Conservation (phyloP, 2,329 filamentous ascomycete species). For the Shiraia sp. region DNA sequence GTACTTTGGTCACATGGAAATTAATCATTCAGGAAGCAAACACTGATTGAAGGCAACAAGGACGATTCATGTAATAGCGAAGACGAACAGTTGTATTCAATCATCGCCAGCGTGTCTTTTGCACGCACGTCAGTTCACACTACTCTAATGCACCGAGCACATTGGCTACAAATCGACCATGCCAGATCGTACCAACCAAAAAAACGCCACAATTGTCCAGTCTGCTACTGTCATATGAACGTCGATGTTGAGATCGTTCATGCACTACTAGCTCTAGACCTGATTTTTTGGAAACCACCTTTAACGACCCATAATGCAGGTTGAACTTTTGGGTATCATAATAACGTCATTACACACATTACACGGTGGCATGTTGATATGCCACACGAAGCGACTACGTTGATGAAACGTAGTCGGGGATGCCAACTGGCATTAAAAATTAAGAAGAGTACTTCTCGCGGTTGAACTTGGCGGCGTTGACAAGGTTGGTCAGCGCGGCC, state of each 20-base stretch:
- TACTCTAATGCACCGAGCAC: too few relatives aligned
- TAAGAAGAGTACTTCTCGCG: slow-evolving; percentile 80
- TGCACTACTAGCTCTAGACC: slow-evolving; percentile 20
- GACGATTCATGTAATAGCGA: too few relatives aligned
- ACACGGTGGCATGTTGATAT: slow-evolving; percentile 45
- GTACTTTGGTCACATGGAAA: too few relatives aligned
- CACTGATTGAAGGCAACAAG: too few relatives aligned
- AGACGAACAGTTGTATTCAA: too few relatives aligned
- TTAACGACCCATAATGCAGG: slow-evolving; percentile 45
- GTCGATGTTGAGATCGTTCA: slow-evolving; percentile 47
- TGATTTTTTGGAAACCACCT: slow-evolving; percentile 21
- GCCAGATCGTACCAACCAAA: too few relatives aligned
- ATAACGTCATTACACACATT: slow-evolving; percentile 46
- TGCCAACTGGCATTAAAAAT: slow-evolving; percentile 30
- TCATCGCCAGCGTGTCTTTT: too few relatives aligned
- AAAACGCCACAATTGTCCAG: background rate
- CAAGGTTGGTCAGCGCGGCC: slow-evolving; percentile 93
- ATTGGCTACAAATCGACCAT: too few relatives aligned
- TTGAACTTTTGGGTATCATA: slow-evolving; percentile 51
- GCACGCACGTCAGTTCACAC: too few relatives aligned
- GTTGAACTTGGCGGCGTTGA: slow-evolving; percentile 97
- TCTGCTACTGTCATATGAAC: slow-evolving; percentile 34
- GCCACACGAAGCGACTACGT: slow-evolving; percentile 35
- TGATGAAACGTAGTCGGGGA: slow-evolving; percentile 36
- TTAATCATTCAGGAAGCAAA: too few relatives aligned